Base-by-base conservation (phyloP, 139 green algal species). In the Chlamydomonas eustigma region DNA sequence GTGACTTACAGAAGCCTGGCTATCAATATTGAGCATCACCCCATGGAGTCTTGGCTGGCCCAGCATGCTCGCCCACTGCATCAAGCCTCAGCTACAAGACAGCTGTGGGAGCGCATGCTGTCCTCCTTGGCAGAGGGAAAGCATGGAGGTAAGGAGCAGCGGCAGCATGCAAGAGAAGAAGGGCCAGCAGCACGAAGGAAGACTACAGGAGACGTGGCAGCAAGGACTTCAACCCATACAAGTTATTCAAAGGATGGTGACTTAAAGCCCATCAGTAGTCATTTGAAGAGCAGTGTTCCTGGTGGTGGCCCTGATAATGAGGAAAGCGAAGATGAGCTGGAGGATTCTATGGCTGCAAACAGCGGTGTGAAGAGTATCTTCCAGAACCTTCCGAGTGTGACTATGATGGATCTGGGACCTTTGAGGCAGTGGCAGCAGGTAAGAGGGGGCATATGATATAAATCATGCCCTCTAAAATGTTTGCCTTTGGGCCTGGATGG, bases 11-110 rank as follows among this genome's bases (percentile, higher is more conserved):
- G 32, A 52, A 30, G 38, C 58, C 22, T 85, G 33, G 63, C 67
- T 0, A 79, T 93, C 36, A 70, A 80, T 2, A 76, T 95, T 44
- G 84, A 91, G 72, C 85, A 93, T 38, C 85, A 92, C 70, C 88
- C 88, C 0, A 37, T 95, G 66, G 90, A 95, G 82, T 83, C 81
- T 0, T 93, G 86, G 86, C 63, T 93, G 73, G 81, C 82, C 2
- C 72, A 83, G 35, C 86, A 90, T 37, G 83, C 78, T 1, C 80
- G 75, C 2, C 37, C 85, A 39, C 79, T 93, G 78, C 71, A 80
- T 52, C 37, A 83, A 3, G 71, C 81, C 28, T 83, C 84, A 3
- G 69, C 84, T 3, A 75, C 91, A 71, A 70, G 83, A 28, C 80
- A 90, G 50, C 74, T 92, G 38, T 91, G 85, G 81, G 76, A 81